Conservation (phyloP, 1,284 basidiomycete species). For the Mycosarcoma maydis region DNA sequence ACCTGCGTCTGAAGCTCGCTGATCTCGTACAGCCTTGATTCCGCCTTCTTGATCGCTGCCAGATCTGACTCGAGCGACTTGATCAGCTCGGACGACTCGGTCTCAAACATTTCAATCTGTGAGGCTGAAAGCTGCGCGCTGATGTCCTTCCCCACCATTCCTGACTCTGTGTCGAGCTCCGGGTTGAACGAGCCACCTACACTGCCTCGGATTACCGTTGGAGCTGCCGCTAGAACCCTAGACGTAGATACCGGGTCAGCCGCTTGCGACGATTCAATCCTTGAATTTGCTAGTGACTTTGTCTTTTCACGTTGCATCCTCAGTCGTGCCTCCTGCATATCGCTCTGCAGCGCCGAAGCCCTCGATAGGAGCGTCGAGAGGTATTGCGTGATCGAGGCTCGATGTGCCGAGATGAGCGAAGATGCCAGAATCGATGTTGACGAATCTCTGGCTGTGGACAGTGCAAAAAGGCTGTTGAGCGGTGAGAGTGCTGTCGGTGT, state of each 20-base stretch:
- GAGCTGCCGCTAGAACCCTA: conserved; percentile 7
- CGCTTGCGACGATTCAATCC: conserved; percentile 17
- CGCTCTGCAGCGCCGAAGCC: conserved; percentile 79
- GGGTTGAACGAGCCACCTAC: conserved; percentile 46
- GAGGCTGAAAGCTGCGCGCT: conserved; percentile 69
- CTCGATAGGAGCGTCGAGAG: conserved; percentile 80
- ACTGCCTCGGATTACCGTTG: conserved; percentile 40
- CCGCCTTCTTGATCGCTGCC: conserved; percentile 85
- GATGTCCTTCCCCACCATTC: conserved; percentile 44
- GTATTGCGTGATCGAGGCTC: conserved; percentile 84
- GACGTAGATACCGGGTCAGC: conserved; percentile 4
- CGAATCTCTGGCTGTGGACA: conserved; percentile 42
- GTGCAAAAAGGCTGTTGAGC: conserved; percentile 30
- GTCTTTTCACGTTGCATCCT: conserved; percentile 51
- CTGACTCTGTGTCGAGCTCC: conserved; percentile 30
- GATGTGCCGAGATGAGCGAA: conserved; percentile 77
- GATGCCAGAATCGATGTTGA: conserved; percentile 46
- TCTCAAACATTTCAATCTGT: conserved; percentile 89
- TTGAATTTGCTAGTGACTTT: conserved; percentile 36
- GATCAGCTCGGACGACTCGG: conserved; percentile 84
- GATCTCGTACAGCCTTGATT: conserved; percentile 86
- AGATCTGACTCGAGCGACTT: conserved; percentile 82
- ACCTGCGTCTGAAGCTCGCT: conserved; percentile 88
- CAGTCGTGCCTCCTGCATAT: conserved; percentile 76
- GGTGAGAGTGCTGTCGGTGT: conserved; percentile 26